Evolutionary conservation across 2,329 filamentous ascomycete genomes (phyloP), one percentile per base, ranked within the genome.

Genomic region (Calonectria ilicicola): DNA sequence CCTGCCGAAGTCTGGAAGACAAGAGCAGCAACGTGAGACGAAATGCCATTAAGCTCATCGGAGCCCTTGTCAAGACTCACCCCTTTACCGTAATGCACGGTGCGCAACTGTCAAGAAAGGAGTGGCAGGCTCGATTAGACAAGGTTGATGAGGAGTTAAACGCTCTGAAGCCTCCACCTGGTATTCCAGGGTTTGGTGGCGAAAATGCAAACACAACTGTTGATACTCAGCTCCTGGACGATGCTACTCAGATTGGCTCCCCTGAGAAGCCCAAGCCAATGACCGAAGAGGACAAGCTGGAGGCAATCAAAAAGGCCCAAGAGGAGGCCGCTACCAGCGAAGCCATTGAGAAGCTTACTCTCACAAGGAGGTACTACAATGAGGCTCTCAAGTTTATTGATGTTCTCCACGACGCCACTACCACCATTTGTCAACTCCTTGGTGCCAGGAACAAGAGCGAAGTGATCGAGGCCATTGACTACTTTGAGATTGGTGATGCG

Each of bases 381-480:
- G 96, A 98, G 81, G 97, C 96, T 4, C 89, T 98, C 74, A 94
- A 93, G 75, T 99, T 99, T 81, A 98, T 99, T 77, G 93, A 98
- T 74, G 93, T 97, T 7, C 88, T 99, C 26, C 95, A 98, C 77
- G 91, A 93, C 14, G 94, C 95, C 26, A 97, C 95, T 1, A 89
- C 90, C 10, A 92, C 92, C 2, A 93, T 98, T 40, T 95, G 93
- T 74, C 96, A 98, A 83, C 89, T 99, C 21, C 89, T 99, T 4
- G 95, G 95, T 7, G 97, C 97, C 35, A 95, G 94, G 81, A 99
- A 99, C 87, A 99, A 99, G 88, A 98, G 95, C 79, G 97, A 99
- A 83, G 94, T 98, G 29, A 98, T 99, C 74, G 97, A 99, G 83
- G 97, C 97, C 19, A 99, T 99, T 92, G 97, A 99, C 82, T 99